Evolutionary conservation across 495 filamentous ascomycete species (phyloP), one percentile per base, ranked within the genome.

Genomic region (Talaromyces stipitatus): DNA sequence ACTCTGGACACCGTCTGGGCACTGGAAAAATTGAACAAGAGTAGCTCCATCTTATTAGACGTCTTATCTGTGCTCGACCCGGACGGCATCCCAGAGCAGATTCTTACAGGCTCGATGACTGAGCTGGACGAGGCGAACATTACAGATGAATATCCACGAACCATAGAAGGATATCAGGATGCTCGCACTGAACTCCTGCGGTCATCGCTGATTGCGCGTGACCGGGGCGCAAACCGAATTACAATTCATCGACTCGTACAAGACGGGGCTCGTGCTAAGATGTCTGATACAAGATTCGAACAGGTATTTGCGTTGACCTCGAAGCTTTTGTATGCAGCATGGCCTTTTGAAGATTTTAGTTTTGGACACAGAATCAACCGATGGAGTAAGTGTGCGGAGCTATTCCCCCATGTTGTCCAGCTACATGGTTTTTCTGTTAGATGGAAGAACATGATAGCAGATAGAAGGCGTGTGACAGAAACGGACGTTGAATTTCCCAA

Each of bases 1-100:
- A 60, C 60, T 12, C 26, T 72, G 2, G 62, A 62, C 27, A 60
- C 68, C n/a, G 66, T 70, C 4, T 72, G 69, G 69, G 60, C 69
- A n/a, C 60, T 72, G 14, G 60, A 64, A 22, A 38, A 52, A 8
- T 24, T 45, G 11, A 22, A 38, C 50, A 50, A 36, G 46, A 28
- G 23, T 46, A 55, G 24, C 52, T 46, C 33, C 60, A 18, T 50
- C 16, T 56, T 64, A 10, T 28, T 64, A 24, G 52, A 62, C 23
- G 57, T 59, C 26, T 32, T 64, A 4, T 64, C 62, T 23, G 54
- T 64, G 50, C 51, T 64, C n/a, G 62, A 64, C 60, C 60, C 62
- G 18, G 62, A 64, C 50, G 20, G 52, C 3, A 64, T 64, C 33
- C 60, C 62, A 11, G 60, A 62, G 41, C 36, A 55, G 22, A 54